Base-by-base conservation (phyloP, 345 rosid species). In the Ceriops zippeliana region DNA sequence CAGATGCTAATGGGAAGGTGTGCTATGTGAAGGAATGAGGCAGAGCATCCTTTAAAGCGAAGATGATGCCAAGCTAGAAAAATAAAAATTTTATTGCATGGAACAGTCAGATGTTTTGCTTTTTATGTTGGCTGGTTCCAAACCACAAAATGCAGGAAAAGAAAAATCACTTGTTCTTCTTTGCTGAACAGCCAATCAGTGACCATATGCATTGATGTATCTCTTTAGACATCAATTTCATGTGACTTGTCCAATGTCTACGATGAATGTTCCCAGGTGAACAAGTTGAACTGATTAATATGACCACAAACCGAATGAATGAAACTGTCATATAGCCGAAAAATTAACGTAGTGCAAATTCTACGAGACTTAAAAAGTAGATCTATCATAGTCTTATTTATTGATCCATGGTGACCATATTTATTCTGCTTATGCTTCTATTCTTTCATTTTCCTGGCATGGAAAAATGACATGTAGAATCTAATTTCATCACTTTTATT, bases 11-110 rank as follows among this genome's bases (percentile, higher is more conserved):
- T 71, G 67, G 79, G 64, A 70, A 70, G 46, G n/a, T 57, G 79
- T 63, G 76, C 71, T 75, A 75, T 68, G 65, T 54, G 78, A 61
- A 60, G 28, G 70, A 69, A 38, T 58, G 66, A 21, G 63, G 75
- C 65, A 78, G 82, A 59, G 76, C 80, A 79, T 77, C 76, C 60
- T 77, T 79, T 84, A 79, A 79, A 84, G 82, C 59, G 72, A 62
- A 53, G 73, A 79, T 70, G 83, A 67, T 52, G 77, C 75, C 79
- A 81, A 75, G 61, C 61, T 60, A 67, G 65, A 61, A 67, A 72
- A 70, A 22, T 21, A 70, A 27, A 62, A 65, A 63, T 64, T 65
- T 58, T 30, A 65, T 62, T 34, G 46, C n/a, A 61, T 68, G 70
- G 68, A 69, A 51, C 6, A 70, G 68, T 71, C 76, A 74, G 78